Percentiles rank a stretch among this genome's conserved stretches.
Conservation (phyloP, 2,329 filamentous ascomycete species). For the Fusarium concolor region DNA sequence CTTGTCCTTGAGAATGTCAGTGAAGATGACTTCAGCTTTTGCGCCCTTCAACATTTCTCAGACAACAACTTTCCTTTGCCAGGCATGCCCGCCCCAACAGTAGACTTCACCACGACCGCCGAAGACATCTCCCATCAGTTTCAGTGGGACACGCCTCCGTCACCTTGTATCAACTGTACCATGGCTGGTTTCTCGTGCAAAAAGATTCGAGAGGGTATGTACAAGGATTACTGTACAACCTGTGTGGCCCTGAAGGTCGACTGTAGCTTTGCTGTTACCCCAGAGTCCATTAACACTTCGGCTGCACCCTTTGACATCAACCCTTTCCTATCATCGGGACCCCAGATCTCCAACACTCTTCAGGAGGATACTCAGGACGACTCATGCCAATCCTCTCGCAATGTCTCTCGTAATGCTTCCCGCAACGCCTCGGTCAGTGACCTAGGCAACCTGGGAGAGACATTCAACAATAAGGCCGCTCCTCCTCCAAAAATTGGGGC, state of each 20-base stretch:
- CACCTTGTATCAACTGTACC: constrained; percentile 65
- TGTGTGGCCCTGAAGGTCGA: constrained; percentile 69
- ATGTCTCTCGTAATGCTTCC: constrained; percentile 45
- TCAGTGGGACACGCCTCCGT: constrained; percentile 57
- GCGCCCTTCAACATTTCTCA: constrained; percentile 68
- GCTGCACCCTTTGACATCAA: constrained; percentile 58
- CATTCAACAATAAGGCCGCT: constrained; percentile 46
- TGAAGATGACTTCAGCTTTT: constrained; percentile 71
- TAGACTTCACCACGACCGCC: constrained; percentile 43
- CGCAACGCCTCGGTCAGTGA: constrained; percentile 46
- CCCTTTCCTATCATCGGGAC: constrained; percentile 59
- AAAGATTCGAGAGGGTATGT: constrained; percentile 68
- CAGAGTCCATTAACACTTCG: constrained; percentile 50
- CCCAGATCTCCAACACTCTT: constrained; percentile 54
- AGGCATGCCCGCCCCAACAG: constrained; percentile 48
- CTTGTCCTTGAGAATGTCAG: constrained; percentile 66
- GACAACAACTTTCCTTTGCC: constrained; percentile 52
- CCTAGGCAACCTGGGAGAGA: constrained; percentile 44
- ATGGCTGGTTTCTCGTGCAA: constrained; percentile 69
- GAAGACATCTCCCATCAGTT: constrained; percentile 34
- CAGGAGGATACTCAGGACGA: constrained; percentile 45
- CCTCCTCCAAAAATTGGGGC: constrained; percentile 72
- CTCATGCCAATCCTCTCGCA: constrained; percentile 41
- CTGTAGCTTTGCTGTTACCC: constrained; percentile 65
- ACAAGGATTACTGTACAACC: constrained; percentile 70